These are phyloP conservation scores for Chamaenerion angustifolium DNA, from an alignment of 345 rosid genomes.

Conservation along the genomic window DNA sequence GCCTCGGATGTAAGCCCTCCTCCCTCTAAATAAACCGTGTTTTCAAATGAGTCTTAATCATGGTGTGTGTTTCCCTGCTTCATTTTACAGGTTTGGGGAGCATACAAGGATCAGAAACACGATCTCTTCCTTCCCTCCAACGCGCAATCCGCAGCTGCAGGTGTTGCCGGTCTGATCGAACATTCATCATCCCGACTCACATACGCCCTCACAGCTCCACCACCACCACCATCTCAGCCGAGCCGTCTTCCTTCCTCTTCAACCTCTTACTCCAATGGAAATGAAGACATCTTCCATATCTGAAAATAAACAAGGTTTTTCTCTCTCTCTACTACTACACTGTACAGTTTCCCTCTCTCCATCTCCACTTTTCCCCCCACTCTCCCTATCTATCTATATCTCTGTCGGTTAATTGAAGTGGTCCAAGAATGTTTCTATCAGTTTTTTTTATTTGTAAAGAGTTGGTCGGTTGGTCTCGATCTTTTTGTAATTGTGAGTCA, in stretches of 20 bases:
- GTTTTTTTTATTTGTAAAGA: too few species aligned
- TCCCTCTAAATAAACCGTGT: too few species aligned
- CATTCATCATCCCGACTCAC: conserved; percentile 63
- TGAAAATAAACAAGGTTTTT: conserved; percentile 7
- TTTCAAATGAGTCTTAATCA: too few species aligned
- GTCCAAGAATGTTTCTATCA: too few species aligned
- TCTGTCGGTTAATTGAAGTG: too few species aligned
- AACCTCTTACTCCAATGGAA: conserved; percentile 26
- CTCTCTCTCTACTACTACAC: conserved; percentile 17
- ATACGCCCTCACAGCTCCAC: conserved; percentile 77
- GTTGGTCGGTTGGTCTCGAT: too few species aligned
- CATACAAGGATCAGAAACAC: conserved; percentile 94
- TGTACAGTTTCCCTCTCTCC: conserved; percentile 28
- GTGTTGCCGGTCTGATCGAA: conserved; percentile 94
- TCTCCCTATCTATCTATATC: too few species aligned
- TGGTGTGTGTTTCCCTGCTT: neutral
- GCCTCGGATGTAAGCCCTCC: conserved; percentile 95
- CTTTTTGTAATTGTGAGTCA: too few species aligned
- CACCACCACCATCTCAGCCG: conserved; percentile 28
- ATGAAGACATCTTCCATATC: conserved; percentile 16
- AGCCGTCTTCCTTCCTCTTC: conserved; percentile 11
- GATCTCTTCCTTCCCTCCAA: conserved; percentile 94
- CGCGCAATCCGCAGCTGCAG: conserved; percentile 85
- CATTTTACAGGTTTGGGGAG: conserved; percentile 69
- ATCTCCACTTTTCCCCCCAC: neutral